Base-by-base conservation (phyloP, 2,329 filamentous ascomycete genomes). In the Phyllosticta ampelicida region DNA sequence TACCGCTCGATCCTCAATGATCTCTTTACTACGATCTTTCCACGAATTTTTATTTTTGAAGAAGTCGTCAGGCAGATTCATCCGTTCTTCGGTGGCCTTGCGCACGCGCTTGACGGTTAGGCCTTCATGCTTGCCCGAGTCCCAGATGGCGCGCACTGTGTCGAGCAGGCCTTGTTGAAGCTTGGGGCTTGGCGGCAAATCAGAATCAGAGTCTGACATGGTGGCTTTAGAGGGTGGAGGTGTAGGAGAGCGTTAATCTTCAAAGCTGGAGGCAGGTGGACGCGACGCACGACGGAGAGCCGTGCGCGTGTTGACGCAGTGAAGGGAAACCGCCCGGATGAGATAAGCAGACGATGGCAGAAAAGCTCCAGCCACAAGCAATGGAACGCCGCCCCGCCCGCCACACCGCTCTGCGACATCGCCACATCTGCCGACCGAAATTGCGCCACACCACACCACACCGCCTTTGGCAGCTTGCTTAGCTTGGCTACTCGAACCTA, bases 61-160 rank as follows among this genome's bases (percentile, higher is more conserved):
- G 64, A 82, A 85, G 2, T 75, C 80, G 5, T 71, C 70, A 8
- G 76, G 71, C 20, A 86, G 69, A 29, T 73, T 75, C 10, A 85
- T 67, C 53, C 75, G 68, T 59, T 76, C 69, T 66, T 84, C 82
- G 3, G 77, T 77, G 21, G 75, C 75, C 28, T 72, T 65, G 53
- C 83, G 79, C 54, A 84, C 77, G 57, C 74, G 74, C 62, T 82
- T 84, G 55, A 84, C 74, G 0, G 82, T 84, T 61, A 84, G 68
- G 54, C 81, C 75, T 5, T 81, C 77, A 29, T 70, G 67, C 19
- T 79, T 70, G 57, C 70, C 71, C 2, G 65, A 63, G 55, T 72
- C 72, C 65, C 75, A 66, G 11, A 74, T 66, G 2, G 68, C 63
- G 51, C 70, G 66, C 44, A 78, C 75, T 26, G 72, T 68, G 60